phyloP scores from a whole-genome alignment of 1,284 basidiomycete genomes.

The Neolentinus lepideus region DNA sequence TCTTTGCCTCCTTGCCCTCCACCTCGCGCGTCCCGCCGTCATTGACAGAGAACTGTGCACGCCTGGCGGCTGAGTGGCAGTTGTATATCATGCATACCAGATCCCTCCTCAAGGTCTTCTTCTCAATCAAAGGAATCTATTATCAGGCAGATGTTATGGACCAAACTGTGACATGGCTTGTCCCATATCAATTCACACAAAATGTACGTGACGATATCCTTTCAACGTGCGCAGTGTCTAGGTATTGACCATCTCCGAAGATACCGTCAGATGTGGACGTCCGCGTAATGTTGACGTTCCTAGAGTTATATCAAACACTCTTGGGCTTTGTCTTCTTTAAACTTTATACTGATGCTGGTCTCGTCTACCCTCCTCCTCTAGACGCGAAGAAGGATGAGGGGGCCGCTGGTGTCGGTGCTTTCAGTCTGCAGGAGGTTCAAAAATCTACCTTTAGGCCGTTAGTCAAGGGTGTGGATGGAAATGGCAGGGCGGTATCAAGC shows the following conservation, averaged over 20 bases:
- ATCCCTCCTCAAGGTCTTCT: slow-evolving; percentile 86
- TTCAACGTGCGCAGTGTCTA: not conserved
- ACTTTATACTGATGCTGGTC: slow-evolving; percentile 89
- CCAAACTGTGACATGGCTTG: slow-evolving; percentile 93
- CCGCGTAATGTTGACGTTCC: slow-evolving; percentile 96
- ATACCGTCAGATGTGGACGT: slow-evolving; percentile 95
- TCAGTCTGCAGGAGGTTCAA: slow-evolving; percentile 62
- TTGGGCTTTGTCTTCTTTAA: slow-evolving; percentile 97
- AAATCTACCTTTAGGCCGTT: slow-evolving; percentile 23
- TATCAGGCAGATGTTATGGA: slow-evolving; percentile 96
- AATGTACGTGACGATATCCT: slow-evolving; percentile 46
- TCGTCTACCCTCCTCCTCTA: slow-evolving; percentile 92
- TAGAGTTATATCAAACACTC: slow-evolving; percentile 97
- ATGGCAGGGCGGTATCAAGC: slow-evolving; percentile 52
- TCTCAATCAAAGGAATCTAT: slow-evolving; percentile 98
- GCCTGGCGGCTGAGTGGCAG: slow-evolving; percentile 91
- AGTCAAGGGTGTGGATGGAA: slow-evolving; percentile 38
- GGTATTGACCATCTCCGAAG: slow-evolving; percentile 31
- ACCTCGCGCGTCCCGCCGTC: slow-evolving; percentile 76
- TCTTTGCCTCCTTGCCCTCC: slow-evolving; percentile 88
- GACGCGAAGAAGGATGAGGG: slow-evolving; percentile 82
- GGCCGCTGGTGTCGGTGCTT: slow-evolving; percentile 88
- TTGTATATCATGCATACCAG: slow-evolving; percentile 90
- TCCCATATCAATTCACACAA: slow-evolving; percentile 98
- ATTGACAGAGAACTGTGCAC: slow-evolving; percentile 86